Conservation (phyloP, 139 green algal genomes). For the Chlamydomonas applanata region DNA sequence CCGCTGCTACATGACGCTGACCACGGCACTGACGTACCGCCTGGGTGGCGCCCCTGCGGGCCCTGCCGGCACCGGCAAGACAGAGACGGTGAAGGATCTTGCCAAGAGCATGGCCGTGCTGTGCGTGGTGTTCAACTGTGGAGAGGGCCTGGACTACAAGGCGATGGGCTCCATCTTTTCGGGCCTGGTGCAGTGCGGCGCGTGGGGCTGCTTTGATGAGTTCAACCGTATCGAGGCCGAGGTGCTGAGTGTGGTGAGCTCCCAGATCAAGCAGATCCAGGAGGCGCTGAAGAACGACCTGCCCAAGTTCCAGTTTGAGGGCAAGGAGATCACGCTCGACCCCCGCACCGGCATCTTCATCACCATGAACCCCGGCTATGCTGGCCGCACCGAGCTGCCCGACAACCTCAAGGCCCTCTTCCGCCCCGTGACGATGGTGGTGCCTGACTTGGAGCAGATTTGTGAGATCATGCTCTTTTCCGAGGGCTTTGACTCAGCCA, state of each 20-base stretch:
- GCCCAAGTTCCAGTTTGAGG: slow-evolving; percentile 83
- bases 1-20: slow-evolving; percentile 88
- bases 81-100: slow-evolving; percentile 80
- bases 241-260: slow-evolving; percentile 69
- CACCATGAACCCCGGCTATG: slow-evolving; percentile 88
- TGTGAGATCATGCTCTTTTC: slow-evolving; percentile 88
- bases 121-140: slow-evolving; percentile 90
- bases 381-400: slow-evolving; percentile 75
- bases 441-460: slow-evolving; percentile 77
- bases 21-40: slow-evolving; percentile 75
- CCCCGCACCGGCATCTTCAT: slow-evolving; percentile 81
- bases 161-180: slow-evolving; percentile 84
- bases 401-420: slow-evolving; percentile 71
- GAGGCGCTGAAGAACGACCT: slow-evolving; percentile 86
- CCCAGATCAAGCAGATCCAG: slow-evolving; percentile 49
- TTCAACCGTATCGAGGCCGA: slow-evolving; percentile 89
- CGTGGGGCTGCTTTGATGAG: slow-evolving; percentile 90
- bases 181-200: slow-evolving; percentile 81
- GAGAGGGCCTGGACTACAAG: slow-evolving; percentile 87
- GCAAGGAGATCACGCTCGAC: slow-evolving; percentile 75
- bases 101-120: slow-evolving; percentile 81
- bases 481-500: slow-evolving; percentile 82
- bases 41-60: slow-evolving; percentile 77
- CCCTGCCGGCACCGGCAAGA: slow-evolving; percentile 81
- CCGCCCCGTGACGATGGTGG: slow-evolving; percentile 79